A percentile compares a stretch with the other conserved stretches of the same genome.
These are phyloP conservation scores for Ceraceosorus bombacis DNA, from an alignment of 1,284 basidiomycete species.

Conservation along the genomic window DNA sequence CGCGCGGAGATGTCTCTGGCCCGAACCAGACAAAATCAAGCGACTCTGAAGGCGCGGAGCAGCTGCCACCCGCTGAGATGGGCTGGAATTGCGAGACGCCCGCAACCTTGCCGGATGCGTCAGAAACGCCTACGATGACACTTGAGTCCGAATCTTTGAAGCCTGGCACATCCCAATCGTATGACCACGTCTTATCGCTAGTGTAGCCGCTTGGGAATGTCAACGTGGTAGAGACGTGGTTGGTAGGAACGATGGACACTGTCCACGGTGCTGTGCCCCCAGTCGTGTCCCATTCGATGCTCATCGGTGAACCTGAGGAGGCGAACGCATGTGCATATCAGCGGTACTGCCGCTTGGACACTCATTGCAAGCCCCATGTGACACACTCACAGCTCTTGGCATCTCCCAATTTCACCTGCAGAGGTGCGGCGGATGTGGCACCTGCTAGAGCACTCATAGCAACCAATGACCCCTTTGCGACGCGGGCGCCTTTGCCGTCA, in stretches of 20 bases:
- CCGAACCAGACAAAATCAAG: constrained; percentile 14
- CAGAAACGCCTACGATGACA: constrained; percentile 6
- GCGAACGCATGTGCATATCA: background rate
- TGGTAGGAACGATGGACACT: constrained; percentile 6
- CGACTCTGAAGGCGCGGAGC: background rate
- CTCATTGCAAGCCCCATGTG: background rate
- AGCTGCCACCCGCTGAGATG: background rate
- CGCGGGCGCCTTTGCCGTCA: too few species aligned
- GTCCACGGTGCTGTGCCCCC: constrained; percentile 13
- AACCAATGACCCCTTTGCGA: too few species aligned
- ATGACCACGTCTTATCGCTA: constrained; percentile 1
- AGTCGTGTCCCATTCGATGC: constrained; percentile 12
- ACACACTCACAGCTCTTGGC: background rate
- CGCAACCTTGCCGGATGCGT: constrained; percentile 1
- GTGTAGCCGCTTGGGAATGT: background rate
- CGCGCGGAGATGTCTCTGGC: background rate
- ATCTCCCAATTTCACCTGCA: background rate
- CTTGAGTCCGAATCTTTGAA: background rate
- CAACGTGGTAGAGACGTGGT: constrained; percentile 9
- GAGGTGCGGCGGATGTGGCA: background rate
- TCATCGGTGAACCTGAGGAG: constrained; percentile 7
- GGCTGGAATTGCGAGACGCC: constrained; percentile 5
- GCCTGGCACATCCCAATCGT: constrained; percentile 6
- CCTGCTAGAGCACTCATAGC: background rate
- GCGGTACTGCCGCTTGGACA: background rate